Conservation (phyloP, 2,329 filamentous ascomycete species). For the Dactylonectria macrodidyma region DNA sequence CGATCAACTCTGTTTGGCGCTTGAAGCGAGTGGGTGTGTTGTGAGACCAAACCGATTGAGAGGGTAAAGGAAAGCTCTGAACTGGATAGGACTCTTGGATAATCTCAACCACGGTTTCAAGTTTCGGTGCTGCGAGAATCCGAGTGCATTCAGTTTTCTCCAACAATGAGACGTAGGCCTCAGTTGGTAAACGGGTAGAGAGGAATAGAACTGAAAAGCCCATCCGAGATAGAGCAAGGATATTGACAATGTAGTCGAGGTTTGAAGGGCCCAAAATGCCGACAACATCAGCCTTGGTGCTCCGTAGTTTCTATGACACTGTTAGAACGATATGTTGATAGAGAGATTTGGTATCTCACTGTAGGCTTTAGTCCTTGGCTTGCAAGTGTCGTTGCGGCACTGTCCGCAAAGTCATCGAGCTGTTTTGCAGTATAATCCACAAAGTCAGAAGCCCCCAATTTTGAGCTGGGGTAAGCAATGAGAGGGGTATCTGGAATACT, state of each 20-base stretch:
- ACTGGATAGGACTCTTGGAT: slow-evolving; percentile 32
- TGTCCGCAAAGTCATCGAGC: slow-evolving; percentile 44
- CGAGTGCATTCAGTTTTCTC: slow-evolving; percentile 32
- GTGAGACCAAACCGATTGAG: slow-evolving; percentile 22
- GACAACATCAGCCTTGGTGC: slow-evolving; percentile 53
- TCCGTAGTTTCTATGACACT: not conserved
- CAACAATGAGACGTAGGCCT: slow-evolving; percentile 36
- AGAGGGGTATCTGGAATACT: slow-evolving; percentile 42
- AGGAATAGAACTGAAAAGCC: slow-evolving; percentile 61
- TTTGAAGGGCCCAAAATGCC: slow-evolving; percentile 65
- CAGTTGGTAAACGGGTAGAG: slow-evolving; percentile 36
- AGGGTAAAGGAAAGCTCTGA: slow-evolving; percentile 23
- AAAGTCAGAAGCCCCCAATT: slow-evolving; percentile 39
- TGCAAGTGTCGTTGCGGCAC: slow-evolving; percentile 36
- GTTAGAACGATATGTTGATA: not conserved
- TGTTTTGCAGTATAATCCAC: slow-evolving; percentile 44
- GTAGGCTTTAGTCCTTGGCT: slow-evolving; percentile 27
- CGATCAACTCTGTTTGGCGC: slow-evolving; percentile 27
- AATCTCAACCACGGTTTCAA: slow-evolving; percentile 9
- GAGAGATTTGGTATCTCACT: slow-evolving; percentile 9
- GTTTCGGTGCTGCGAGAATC: slow-evolving; percentile 33
- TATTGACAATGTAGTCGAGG: slow-evolving; percentile 67
- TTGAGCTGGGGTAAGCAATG: slow-evolving; percentile 41
- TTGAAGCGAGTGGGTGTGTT: slow-evolving; percentile 39
- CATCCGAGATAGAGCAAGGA: slow-evolving; percentile 67